Percentiles rank a stretch among this genome's conserved stretches.
Conservation (phyloP, 257 asterid genomes). For the Nicotiana benthamiana region DNA sequence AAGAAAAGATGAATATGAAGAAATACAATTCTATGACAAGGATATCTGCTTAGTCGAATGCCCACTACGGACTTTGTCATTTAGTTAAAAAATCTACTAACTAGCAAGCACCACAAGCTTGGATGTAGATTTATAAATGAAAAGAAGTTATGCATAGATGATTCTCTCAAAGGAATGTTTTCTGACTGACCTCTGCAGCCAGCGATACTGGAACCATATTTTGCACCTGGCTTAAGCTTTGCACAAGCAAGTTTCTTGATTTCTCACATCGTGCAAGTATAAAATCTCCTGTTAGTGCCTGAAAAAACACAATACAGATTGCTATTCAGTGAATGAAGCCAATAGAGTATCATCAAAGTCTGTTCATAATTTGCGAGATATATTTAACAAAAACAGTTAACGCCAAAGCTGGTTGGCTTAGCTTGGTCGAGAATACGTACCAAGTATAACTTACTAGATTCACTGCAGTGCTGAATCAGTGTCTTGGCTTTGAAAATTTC, state of each 20-base stretch:
- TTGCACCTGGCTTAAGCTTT: conserved; percentile 64
- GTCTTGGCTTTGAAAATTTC: conserved; percentile 57
- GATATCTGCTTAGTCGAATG: neutral
- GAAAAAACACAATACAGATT: conserved; percentile 12
- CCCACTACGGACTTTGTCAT: neutral
- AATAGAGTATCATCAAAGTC: neutral
- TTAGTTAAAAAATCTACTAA: neutral
- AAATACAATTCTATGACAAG: neutral
- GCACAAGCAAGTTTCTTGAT: conserved; percentile 49
- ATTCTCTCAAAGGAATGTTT: neutral
- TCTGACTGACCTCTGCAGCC: conserved; percentile 56
- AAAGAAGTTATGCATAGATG: neutral
- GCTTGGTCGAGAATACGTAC: conserved; percentile 29
- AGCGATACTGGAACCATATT: conserved; percentile 61
- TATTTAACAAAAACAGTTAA: neutral
- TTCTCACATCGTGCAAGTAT: conserved; percentile 62
- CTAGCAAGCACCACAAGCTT: neutral
- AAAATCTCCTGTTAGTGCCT: conserved; percentile 85
- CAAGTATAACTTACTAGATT: conserved; percentile 85
- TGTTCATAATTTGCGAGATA: neutral
- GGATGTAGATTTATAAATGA: neutral
- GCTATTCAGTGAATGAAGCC: neutral
- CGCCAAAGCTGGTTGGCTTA: neutral
- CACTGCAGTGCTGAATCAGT: conserved; percentile 55
- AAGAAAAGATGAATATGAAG: neutral